Percentiles rank a stretch among this genome's conserved stretches.
Conservation (phyloP, 805 yeast species). For the Metschnikowia peoriensis region DNA sequence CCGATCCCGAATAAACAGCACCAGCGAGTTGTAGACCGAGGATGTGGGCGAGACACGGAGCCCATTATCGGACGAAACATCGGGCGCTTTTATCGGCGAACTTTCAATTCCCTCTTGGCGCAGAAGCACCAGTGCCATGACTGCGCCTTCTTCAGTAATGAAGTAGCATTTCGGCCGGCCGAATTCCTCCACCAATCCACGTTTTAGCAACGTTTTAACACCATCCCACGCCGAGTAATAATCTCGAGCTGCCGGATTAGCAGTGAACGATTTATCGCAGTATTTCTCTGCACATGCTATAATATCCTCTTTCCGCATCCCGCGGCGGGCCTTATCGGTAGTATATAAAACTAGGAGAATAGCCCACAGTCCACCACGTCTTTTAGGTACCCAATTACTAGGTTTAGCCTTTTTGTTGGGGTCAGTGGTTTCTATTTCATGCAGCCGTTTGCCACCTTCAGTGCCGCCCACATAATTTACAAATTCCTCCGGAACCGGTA, state of each 20-base stretch:
- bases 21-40: slow-evolving; percentile 4
- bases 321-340: slow-evolving; percentile 47
- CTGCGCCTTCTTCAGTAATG: slow-evolving; percentile 68
- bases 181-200: slow-evolving; percentile 53
- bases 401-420: slow-evolving; percentile 8
- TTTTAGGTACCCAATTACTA: slow-evolving; percentile 61
- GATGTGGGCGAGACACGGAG: slow-evolving; percentile 27
- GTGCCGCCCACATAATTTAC: slow-evolving; percentile 11
- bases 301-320: slow-evolving; percentile 63
- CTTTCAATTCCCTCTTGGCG: slow-evolving; percentile 40
- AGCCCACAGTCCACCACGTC: slow-evolving; percentile 83
- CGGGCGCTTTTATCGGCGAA: slow-evolving; percentile 21
- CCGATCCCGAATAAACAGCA: neutral
- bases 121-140: slow-evolving; percentile 57
- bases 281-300: slow-evolving; percentile 51
- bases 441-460: slow-evolving; percentile 15
- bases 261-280: slow-evolving; percentile 55
- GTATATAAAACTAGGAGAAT: slow-evolving; percentile 60
- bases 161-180: slow-evolving; percentile 62
- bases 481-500: slow-evolving; percentile 42
- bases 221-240: slow-evolving; percentile 77
- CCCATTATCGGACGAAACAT: slow-evolving; percentile 37
- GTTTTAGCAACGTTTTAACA: slow-evolving; percentile 57
- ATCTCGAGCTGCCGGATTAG: slow-evolving; percentile 60
- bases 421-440: slow-evolving; percentile 14